These are phyloP conservation scores for Leucoagaricus sp. DNA, from an alignment of 1,284 basidiomycete genomes.

Conservation along the genomic window DNA sequence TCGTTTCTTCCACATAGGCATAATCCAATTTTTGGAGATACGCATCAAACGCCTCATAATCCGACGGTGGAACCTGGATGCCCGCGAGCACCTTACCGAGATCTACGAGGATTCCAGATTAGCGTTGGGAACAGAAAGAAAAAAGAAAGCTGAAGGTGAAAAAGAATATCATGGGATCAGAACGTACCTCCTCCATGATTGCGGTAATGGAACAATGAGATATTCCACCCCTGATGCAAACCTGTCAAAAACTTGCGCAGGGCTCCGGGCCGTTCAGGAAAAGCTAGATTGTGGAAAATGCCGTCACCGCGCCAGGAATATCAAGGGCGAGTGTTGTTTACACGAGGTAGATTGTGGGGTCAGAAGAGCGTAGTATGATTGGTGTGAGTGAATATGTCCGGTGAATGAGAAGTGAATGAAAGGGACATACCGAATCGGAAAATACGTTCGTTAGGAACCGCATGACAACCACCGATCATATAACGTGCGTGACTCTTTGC, in stretches of 20 bases:
- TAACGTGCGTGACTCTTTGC: constrained; percentile 95
- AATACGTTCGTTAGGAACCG: constrained; percentile 84
- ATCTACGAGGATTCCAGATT: constrained; percentile 47
- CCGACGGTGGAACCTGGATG: constrained; percentile 83
- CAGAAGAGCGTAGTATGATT: not conserved
- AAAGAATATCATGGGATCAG: constrained; percentile 3
- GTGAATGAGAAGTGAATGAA: not conserved
- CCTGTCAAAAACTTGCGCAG: constrained; percentile 87
- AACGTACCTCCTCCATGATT: constrained; percentile 91
- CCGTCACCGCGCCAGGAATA: not conserved
- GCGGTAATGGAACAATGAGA: constrained; percentile 96
- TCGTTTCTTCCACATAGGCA: constrained; percentile 90
- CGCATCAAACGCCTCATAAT: constrained; percentile 65
- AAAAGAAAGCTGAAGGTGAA: too few relatives aligned
- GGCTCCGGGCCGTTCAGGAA: constrained; percentile 94
- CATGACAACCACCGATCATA: constrained; percentile 85
- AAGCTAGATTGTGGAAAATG: constrained; percentile 60
- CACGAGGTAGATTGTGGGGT: constrained; percentile 8
- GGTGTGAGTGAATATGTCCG: not conserved
- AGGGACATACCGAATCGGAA: constrained; percentile 84
- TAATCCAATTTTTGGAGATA: constrained; percentile 86
- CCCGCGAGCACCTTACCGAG: constrained; percentile 91
- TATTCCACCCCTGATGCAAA: constrained; percentile 89
- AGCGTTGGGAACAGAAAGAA: not conserved
- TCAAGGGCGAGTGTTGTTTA: too few relatives aligned